These are phyloP conservation scores for Neonectria magnoliae DNA, from an alignment of 2,329 filamentous ascomycete genomes.

Conservation along the genomic window DNA sequence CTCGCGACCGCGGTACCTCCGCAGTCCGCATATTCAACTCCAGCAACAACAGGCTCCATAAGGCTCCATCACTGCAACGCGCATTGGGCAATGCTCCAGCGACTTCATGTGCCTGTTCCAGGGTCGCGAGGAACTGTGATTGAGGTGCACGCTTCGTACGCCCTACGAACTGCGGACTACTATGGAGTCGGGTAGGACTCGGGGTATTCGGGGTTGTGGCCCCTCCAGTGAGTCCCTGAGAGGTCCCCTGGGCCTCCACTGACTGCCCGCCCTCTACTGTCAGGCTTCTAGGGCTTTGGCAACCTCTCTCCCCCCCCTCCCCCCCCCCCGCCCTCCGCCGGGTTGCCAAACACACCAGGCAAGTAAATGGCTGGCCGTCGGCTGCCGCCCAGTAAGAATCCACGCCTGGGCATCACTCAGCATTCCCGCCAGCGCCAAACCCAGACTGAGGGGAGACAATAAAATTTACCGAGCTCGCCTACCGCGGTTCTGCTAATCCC, in stretches of 20 bases:
- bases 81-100: neutral
- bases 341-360: constrained; percentile 8
- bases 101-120: neutral
- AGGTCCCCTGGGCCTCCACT: neutral
- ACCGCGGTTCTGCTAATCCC: constrained; percentile 13
- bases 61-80: neutral
- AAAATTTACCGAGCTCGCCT: constrained; percentile 20
- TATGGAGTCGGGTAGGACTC: neutral
- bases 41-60: neutral
- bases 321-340: constrained; percentile 7
- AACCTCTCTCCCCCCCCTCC: neutral
- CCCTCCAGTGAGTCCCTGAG: neutral
- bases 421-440: neutral
- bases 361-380: neutral
- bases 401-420: constrained; percentile 12
- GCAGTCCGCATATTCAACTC: constrained; percentile 2
- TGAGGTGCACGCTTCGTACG: neutral
- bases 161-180: neutral
- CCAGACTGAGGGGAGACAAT: neutral
- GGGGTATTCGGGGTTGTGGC: neutral
- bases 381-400: constrained; percentile 15
- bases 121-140: neutral
- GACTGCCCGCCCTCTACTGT: neutral
- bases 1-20: constrained; percentile 3
- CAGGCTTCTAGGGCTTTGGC: constrained; percentile 9